A percentile compares a stretch with the other conserved stretches of the same genome.
Conservation (phyloP, 495 filamentous ascomycete genomes). For the Penicillium manginii region DNA sequence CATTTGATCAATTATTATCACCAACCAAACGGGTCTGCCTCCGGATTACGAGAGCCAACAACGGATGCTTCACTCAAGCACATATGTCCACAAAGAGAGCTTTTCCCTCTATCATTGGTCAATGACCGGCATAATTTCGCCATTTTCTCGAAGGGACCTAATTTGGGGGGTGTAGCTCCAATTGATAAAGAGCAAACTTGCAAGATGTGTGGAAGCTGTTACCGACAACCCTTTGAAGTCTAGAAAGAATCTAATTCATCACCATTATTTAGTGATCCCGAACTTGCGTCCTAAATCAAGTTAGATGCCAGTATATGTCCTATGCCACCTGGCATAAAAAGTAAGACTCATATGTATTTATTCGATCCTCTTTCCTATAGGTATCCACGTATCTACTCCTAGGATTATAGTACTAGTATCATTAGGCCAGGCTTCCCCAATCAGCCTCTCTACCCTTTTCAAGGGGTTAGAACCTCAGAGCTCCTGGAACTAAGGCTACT, state of each 20-base stretch:
- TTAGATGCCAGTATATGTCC: too few species aligned
- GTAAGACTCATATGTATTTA: too few species aligned
- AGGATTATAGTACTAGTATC: too few species aligned
- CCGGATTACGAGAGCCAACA: conserved; percentile 1
- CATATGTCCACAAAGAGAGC: neutral
- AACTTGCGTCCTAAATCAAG: neutral
- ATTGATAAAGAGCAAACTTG: neutral
- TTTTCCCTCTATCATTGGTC: neutral
- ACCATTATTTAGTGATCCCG: neutral
- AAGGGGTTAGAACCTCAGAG: too few species aligned
- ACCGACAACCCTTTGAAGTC: neutral
- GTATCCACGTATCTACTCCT: too few species aligned
- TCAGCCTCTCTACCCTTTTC: too few species aligned
- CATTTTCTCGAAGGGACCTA: neutral
- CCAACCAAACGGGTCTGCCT: neutral
- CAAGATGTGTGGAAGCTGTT: conserved; percentile 2
- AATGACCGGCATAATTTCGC: conserved; percentile 4
- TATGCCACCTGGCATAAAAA: too few species aligned
- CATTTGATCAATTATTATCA: conserved; percentile 6
- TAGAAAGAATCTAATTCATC: neutral
- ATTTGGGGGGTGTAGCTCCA: neutral
- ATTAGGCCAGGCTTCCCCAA: too few species aligned
- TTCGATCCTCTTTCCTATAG: too few species aligned
- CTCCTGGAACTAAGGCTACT: too few species aligned
- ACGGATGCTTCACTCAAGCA: neutral